phyloP scores from a whole-genome alignment of 352 stramenopile species.

The Phytopythium vexans region DNA sequence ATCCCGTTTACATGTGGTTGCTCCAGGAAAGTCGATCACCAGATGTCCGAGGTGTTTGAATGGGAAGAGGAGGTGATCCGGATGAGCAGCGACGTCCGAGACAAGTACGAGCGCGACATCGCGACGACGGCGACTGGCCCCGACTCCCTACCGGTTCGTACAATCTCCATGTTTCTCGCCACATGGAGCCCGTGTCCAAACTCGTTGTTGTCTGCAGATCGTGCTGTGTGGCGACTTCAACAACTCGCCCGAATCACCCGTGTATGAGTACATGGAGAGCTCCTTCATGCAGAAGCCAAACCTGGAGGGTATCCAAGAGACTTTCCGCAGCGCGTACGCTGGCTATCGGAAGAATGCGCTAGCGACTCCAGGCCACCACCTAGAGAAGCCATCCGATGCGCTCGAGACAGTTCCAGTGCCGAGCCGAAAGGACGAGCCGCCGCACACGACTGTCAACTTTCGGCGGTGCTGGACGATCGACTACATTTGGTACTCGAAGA shows the following conservation, averaged over 20 bases:
- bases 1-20: background rate
- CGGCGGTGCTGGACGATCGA: slow-evolving; percentile 87
- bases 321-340: slow-evolving; percentile 72
- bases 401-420: slow-evolving; percentile 15
- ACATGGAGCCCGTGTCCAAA: background rate
- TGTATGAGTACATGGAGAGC: slow-evolving; percentile 88
- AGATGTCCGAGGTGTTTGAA: slow-evolving; percentile 84
- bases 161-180: background rate
- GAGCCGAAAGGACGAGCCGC: slow-evolving; percentile 61
- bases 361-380: slow-evolving; percentile 17
- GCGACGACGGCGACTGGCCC: slow-evolving; percentile 42
- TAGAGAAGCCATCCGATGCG: background rate
- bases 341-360: slow-evolving; percentile 57
- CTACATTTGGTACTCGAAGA: slow-evolving; percentile 87
- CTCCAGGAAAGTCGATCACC: slow-evolving; percentile 80
- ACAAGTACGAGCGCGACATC: slow-evolving; percentile 80
- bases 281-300: slow-evolving; percentile 86
- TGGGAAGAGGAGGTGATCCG: slow-evolving; percentile 80
- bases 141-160: slow-evolving; percentile 46
- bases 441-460: slow-evolving; percentile 85
- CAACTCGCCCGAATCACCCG: slow-evolving; percentile 77
- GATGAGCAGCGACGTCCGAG: slow-evolving; percentile 72
- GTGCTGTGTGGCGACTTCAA: slow-evolving; percentile 87
- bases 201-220: slow-evolving; percentile 23
- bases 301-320: slow-evolving; percentile 59